These are phyloP conservation scores for Pseudophaeomoniella oleicola DNA, from an alignment of 2,329 filamentous ascomycete genomes.

Conservation along the genomic window DNA sequence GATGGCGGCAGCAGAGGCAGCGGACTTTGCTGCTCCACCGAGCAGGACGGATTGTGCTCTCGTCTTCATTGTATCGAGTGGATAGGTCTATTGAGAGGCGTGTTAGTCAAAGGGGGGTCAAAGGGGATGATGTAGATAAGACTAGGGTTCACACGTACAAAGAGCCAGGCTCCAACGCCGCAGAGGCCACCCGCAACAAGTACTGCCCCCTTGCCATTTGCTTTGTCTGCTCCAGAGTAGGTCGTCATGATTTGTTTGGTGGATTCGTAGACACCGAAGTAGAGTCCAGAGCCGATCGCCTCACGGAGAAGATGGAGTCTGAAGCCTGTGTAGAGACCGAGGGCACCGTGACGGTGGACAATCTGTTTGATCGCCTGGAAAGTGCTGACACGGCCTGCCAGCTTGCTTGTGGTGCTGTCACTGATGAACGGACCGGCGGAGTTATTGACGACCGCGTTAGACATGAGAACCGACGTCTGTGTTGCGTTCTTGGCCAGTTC, in stretches of 20 bases:
- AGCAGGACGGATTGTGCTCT: slow-evolving; percentile 31
- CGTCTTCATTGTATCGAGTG: slow-evolving; percentile 33
- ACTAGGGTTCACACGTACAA: slow-evolving; percentile 27
- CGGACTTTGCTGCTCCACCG: slow-evolving; percentile 14
- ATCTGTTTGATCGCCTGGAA: slow-evolving; percentile 27
- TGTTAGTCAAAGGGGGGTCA: background rate
- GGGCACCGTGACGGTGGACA: slow-evolving; percentile 24
- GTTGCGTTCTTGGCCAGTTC: slow-evolving; percentile 34
- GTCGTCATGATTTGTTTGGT: slow-evolving; percentile 30
- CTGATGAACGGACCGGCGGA: slow-evolving; percentile 2
- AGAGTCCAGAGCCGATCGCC: slow-evolving; percentile 29
- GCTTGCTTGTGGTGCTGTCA: slow-evolving; percentile 5
- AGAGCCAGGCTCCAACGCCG: slow-evolving; percentile 32
- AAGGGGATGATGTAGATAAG: background rate
- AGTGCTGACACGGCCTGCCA: slow-evolving; percentile 25
- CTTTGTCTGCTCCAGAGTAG: slow-evolving; percentile 26
- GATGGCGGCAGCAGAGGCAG: slow-evolving; percentile 16
- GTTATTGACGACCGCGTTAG: slow-evolving; percentile 8
- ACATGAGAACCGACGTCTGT: slow-evolving; percentile 32
- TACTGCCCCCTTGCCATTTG: slow-evolving; percentile 25
- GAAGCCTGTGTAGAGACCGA: slow-evolving; percentile 31
- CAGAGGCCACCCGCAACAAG: slow-evolving; percentile 30
- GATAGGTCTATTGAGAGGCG: slow-evolving; percentile 26
- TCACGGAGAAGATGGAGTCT: slow-evolving; percentile 28
- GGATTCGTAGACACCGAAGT: slow-evolving; percentile 32